phyloP scores from a whole-genome alignment of 768 basidiomycete species.

The Lactarius vividus region DNA sequence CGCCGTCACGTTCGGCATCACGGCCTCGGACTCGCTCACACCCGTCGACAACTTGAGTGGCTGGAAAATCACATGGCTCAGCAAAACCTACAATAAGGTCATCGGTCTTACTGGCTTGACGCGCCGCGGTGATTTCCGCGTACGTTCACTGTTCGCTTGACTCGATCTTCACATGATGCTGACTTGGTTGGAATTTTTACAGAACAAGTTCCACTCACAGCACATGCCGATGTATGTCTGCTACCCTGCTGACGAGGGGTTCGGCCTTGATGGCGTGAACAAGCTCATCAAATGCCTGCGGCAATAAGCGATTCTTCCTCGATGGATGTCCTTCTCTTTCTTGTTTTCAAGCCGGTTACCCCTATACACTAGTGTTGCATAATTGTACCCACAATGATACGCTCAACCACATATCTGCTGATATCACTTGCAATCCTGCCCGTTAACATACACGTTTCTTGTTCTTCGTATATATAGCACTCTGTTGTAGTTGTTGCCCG shows the following conservation, averaged over 20 bases:
- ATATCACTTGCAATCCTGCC: slow-evolving; percentile 2
- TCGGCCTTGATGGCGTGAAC: slow-evolving; percentile 47
- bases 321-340: background rate
- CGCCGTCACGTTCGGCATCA: slow-evolving; percentile 48
- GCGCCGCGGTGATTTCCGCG: slow-evolving; percentile 46
- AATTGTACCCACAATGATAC: slow-evolving; percentile 4
- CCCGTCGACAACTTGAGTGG: slow-evolving; percentile 45
- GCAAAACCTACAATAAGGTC: slow-evolving; percentile 44
- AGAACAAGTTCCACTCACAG: slow-evolving; percentile 48
- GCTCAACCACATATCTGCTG: slow-evolving; percentile 1
- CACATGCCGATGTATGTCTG: slow-evolving; percentile 49
- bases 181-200: slow-evolving; percentile 8
- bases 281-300: slow-evolving; percentile 38
- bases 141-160: slow-evolving; percentile 29
- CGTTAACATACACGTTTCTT: background rate
- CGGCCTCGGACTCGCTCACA: slow-evolving; percentile 42
- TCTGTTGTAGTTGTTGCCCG: background rate
- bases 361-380: slow-evolving; percentile 3
- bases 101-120: slow-evolving; percentile 40
- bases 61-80: slow-evolving; percentile 46
- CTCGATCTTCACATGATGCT: background rate
- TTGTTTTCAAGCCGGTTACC: background rate
- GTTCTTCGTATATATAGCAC: background rate
- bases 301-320: slow-evolving; percentile 13
- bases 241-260: slow-evolving; percentile 45